Percentiles rank a stretch among this genome's conserved stretches.
Conservation (phyloP, 2,329 filamentous ascomycete species). For the Fusarium sacchari region DNA sequence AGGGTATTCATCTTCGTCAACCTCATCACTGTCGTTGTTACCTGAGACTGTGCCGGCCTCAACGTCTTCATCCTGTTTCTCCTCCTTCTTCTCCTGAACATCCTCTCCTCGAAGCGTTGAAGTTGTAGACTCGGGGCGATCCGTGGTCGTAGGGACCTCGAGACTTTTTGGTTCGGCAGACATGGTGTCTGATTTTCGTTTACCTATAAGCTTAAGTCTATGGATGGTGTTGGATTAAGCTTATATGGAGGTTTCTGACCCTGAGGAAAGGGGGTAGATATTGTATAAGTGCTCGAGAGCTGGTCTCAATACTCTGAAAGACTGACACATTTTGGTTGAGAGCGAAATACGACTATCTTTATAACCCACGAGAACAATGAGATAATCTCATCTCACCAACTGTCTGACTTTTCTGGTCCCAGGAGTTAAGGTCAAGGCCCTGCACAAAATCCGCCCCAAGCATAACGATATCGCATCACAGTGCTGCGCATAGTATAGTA, state of each 20-base stretch:
- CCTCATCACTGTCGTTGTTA: slow-evolving; percentile 30
- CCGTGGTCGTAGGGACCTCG: slow-evolving; percentile 37
- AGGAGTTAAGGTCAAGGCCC: slow-evolving; percentile 32
- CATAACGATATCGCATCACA: slow-evolving; percentile 12
- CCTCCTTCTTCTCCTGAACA: slow-evolving; percentile 43
- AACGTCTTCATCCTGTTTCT: slow-evolving; percentile 34
- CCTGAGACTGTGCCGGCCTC: slow-evolving; percentile 33
- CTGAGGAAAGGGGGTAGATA: background rate
- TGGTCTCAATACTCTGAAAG: slow-evolving; percentile 9
- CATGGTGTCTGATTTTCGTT: slow-evolving; percentile 17
- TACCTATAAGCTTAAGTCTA: background rate
- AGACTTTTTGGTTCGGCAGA: slow-evolving; percentile 26
- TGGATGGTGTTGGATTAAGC: slow-evolving; percentile 11
- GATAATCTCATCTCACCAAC: slow-evolving; percentile 4
- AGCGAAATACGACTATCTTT: slow-evolving; percentile 30
- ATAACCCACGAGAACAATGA: slow-evolving; percentile 21
- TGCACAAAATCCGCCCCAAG: slow-evolving; percentile 35
- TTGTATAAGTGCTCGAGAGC: slow-evolving; percentile 12
- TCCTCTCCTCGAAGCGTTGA: slow-evolving; percentile 47
- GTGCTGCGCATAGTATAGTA: slow-evolving; percentile 7
- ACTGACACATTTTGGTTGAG: slow-evolving; percentile 7
- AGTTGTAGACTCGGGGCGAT: slow-evolving; percentile 43
- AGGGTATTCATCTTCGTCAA: slow-evolving; percentile 52
- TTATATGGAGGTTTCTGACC: slow-evolving; percentile 12
- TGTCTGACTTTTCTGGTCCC: slow-evolving; percentile 17